Evolutionary conservation across 1,284 basidiomycete genomes (phyloP).

Genomic region (Marasmius fiardii): DNA sequence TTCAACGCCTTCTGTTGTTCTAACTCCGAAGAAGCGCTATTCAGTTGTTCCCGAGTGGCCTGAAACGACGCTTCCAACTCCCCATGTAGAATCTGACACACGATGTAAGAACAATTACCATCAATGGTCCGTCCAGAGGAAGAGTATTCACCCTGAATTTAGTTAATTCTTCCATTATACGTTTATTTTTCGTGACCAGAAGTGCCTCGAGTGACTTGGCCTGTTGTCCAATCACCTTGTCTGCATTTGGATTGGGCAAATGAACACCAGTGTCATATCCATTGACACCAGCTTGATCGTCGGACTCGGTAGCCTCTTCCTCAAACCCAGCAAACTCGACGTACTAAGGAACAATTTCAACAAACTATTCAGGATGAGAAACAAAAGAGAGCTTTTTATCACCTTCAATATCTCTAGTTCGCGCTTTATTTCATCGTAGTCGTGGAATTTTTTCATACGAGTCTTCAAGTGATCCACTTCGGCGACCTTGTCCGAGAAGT

Average conservation of each 20-base stretch:
- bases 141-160: conserved; percentile 69
- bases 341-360: conserved; percentile 48
- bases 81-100: conserved; percentile 69
- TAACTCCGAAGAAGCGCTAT: conserved; percentile 61
- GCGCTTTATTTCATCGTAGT: conserved; percentile 95
- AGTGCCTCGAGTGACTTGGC: conserved; percentile 87
- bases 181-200: conserved; percentile 91
- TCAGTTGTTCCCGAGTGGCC: conserved; percentile 57
- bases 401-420: conserved; percentile 98
- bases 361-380: not conserved
- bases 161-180: conserved; percentile 91
- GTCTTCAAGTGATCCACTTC: conserved; percentile 69
- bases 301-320: conserved; percentile 42
- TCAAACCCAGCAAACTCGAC: conserved; percentile 91
- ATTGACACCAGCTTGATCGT: conserved; percentile 44
- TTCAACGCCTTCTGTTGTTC: conserved; percentile 78
- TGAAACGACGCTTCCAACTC: conserved; percentile 74
- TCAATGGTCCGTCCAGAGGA: not conserved
- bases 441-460: conserved; percentile 69
- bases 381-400: conserved; percentile 14
- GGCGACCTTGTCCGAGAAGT: conserved; percentile 40
- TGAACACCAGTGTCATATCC: conserved; percentile 47
- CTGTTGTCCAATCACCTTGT: conserved; percentile 71
- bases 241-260: conserved; percentile 85
- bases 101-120: conserved; percentile 5